Percentiles rank a stretch among this genome's conserved stretches.
These are phyloP conservation scores for Thuja plicata DNA, from an alignment of 83 land plant genomes.

Conservation along the genomic window DNA sequence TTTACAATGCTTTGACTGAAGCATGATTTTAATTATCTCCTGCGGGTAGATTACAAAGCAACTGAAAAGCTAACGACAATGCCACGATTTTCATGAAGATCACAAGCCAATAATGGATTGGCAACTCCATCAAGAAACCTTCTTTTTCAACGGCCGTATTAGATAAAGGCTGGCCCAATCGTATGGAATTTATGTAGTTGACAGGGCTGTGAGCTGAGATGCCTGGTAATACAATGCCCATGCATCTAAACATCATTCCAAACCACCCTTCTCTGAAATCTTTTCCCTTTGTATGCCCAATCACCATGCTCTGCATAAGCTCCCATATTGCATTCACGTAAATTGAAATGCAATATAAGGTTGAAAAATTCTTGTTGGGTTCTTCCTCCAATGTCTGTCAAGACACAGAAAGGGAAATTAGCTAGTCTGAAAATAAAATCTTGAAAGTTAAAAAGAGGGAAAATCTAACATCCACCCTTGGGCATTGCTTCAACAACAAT, in stretches of 20 bases:
- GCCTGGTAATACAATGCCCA: slow-evolving; percentile 49
- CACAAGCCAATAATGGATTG: too few relatives aligned
- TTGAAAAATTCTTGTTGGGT: slow-evolving; percentile 41
- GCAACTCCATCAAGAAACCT: too few relatives aligned
- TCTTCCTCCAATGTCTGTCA: slow-evolving; percentile 30
- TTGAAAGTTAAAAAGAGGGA: too few relatives aligned
- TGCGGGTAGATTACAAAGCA: too few relatives aligned
- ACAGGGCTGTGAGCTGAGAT: slow-evolving; percentile 46
- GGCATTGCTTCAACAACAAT: too few relatives aligned
- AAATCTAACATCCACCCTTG: too few relatives aligned
- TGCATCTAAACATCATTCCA: slow-evolving; percentile 16
- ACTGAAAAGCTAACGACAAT: too few relatives aligned
- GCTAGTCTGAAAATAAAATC: neutral
- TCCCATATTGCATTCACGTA: slow-evolving; percentile 31
- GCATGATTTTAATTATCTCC: too few relatives aligned
- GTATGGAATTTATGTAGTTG: slow-evolving; percentile 47
- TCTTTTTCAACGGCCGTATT: too few relatives aligned
- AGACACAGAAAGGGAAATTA: neutral
- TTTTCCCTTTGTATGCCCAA: slow-evolving; percentile 9
- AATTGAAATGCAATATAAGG: slow-evolving; percentile 15
- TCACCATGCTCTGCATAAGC: slow-evolving; percentile 21
- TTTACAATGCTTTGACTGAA: too few relatives aligned
- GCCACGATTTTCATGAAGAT: too few relatives aligned
- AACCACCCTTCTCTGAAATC: slow-evolving; percentile 30
- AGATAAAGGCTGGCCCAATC: slow-evolving; percentile 21